Evolutionary conservation across 768 basidiomycete species (phyloP).

Genomic region (Mycena polygramma): DNA sequence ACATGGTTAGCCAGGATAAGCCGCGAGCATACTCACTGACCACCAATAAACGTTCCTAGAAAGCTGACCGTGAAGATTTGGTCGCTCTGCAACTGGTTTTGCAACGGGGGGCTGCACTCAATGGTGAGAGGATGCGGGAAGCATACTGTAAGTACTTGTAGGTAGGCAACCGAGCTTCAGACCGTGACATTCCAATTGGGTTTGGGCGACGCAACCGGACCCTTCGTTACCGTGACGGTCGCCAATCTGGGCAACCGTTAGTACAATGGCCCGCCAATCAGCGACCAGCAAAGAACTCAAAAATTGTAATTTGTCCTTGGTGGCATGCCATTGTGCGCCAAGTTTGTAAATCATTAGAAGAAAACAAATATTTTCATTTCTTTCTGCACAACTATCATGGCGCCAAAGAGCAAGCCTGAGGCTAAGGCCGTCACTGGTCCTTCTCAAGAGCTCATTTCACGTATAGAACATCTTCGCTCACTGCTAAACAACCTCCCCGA

Average conservation of each 20-base stretch:
- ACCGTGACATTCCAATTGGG: too few species aligned
- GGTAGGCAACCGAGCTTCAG: neutral
- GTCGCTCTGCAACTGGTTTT: too few species aligned
- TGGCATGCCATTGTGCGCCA: neutral
- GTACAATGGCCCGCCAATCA: neutral
- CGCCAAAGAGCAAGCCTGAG: neutral
- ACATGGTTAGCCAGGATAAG: neutral
- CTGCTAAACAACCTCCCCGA: neutral
- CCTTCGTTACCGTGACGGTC: too few species aligned
- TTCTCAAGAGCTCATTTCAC: neutral
- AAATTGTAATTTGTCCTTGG: neutral
- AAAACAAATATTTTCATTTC: neutral
- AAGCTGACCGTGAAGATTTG: too few species aligned
- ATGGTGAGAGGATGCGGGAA: too few species aligned
- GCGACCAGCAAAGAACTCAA: neutral
- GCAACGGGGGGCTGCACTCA: too few species aligned
- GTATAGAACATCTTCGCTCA: neutral
- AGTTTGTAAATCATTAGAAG: neutral
- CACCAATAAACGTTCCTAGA: too few species aligned
- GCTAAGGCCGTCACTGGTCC: neutral
- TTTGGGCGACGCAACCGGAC: neutral
- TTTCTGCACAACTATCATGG: constrained; percentile 2
- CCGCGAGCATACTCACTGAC: too few species aligned
- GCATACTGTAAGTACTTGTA: neutral
- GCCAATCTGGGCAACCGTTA: neutral